A percentile compares a stretch with the other conserved stretches of the same genome.
Conservation (phyloP, 2,329 filamentous ascomycete species). For the Bipolaris gigantea region DNA sequence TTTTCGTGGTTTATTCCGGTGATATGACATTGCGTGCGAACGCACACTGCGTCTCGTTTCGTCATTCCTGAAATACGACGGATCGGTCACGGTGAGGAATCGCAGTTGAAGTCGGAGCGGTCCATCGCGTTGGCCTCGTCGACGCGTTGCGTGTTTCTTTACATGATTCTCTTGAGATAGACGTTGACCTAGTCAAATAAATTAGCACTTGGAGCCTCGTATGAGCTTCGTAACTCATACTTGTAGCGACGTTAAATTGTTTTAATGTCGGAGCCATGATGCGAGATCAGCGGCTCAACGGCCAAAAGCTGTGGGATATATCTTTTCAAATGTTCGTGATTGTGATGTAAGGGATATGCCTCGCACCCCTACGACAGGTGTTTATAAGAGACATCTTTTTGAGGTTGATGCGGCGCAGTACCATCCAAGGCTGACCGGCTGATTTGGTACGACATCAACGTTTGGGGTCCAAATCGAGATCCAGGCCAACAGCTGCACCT, state of each 20-base stretch:
- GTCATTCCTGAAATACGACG: conserved; percentile 36
- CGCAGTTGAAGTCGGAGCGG: conserved; percentile 34
- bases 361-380: no score
- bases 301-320: neutral
- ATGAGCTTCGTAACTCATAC: neutral
- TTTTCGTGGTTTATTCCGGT: conserved; percentile 23
- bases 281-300: neutral
- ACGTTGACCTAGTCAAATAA: neutral
- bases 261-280: neutral
- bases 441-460: no score
- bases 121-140: conserved; percentile 27
- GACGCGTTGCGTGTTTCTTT: conserved; percentile 16
- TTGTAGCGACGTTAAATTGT: neutral
- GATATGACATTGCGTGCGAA: conserved; percentile 40
- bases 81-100: conserved; percentile 38
- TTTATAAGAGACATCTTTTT: no score
- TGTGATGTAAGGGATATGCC: neutral
- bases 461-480: no score
- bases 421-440: no score
- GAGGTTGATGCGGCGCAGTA: no score
- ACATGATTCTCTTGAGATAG: neutral
- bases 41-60: conserved; percentile 33
- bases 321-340: neutral
- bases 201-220: neutral
- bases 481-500: no score